A percentile compares a stretch with the other conserved stretches of the same genome.
Evolutionary conservation across 768 basidiomycete genomes (phyloP).

Genomic region (Trametes cubensis): DNA sequence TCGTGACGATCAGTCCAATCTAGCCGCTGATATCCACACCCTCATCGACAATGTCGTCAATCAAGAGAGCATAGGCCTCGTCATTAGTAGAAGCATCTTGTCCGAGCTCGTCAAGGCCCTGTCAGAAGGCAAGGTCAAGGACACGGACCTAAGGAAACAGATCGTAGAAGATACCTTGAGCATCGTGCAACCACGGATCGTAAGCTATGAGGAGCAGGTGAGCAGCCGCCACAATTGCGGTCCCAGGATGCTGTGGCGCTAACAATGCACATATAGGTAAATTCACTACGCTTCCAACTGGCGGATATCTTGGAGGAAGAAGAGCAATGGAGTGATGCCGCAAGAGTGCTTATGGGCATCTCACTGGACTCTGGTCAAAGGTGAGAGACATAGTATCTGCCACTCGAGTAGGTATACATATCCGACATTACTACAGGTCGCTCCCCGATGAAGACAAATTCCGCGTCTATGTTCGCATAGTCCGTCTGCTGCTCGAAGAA

Average conservation of each 20-base stretch:
- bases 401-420: neutral
- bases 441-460: constrained; percentile 80
- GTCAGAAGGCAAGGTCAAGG: constrained; percentile 54
- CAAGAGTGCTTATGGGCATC: constrained; percentile 88
- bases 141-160: constrained; percentile 62
- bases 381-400: constrained; percentile 43
- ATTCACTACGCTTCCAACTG: constrained; percentile 82
- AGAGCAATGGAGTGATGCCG: constrained; percentile 94
- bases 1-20: constrained; percentile 45
- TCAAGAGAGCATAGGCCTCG: constrained; percentile 79
- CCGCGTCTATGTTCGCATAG: constrained; percentile 89
- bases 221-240: constrained; percentile 27
- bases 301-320: constrained; percentile 86
- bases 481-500: constrained; percentile 91
- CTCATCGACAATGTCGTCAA: constrained; percentile 83
- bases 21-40: constrained; percentile 61
- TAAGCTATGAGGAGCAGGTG: constrained; percentile 96
- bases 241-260: constrained; percentile 8
- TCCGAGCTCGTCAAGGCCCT: constrained; percentile 80
- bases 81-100: constrained; percentile 86
- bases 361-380: constrained; percentile 88
- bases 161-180: constrained; percentile 77
- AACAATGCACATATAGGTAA: constrained; percentile 56
- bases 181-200: constrained; percentile 74
- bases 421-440: constrained; percentile 4